Base-by-base conservation (phyloP, 345 rosid genomes). In the Carallia brachiata region DNA sequence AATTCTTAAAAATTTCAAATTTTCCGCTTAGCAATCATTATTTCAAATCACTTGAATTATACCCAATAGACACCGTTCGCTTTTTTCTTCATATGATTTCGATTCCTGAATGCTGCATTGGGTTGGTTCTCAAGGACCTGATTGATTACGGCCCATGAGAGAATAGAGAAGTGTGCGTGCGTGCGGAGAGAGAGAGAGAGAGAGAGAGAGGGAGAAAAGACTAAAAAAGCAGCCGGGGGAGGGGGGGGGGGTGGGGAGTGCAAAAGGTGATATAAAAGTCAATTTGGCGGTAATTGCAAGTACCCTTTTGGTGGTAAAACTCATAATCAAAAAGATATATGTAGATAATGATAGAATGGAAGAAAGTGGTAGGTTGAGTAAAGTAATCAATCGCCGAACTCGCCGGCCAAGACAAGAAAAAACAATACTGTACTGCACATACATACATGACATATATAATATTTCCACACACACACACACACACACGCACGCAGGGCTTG, bases 211-310 rank as follows among this genome's bases (percentile, higher is more conserved):
- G 34, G 34, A 63, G 23, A 18, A 36, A 37, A 15, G 36, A 27
- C 40, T 67, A 62, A 23, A 64, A 23, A 23, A 23, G 23, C 23
- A 23, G 23, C 23, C 23, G 23, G 23, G 23, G 23, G 23, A 23
- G 23, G 23, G 23, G 23, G 23, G 23, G 23, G 23, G 23, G 23
- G 23, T 23, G 47, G 36, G 48, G 30, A 15, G 12, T 5, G 62
- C 15, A 52, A 73, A 66, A 63, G 61, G 68, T 23, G 47, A 65
- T 39, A 12, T 66, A 16, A 44, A 61, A 73, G 82, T 80, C 82
- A 80, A 83, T 60, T 63, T 58, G 65, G 69, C 73, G 65, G 82
- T 78, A 73, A 83, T 83, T 75, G 74, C 79, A 70, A 75, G 72
- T 73, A 67, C 62, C 71, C 76, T 75, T 79, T 77, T 69, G 74